Evolutionary conservation across 2,329 filamentous ascomycete genomes (phyloP), one percentile per base, ranked within the genome.

Genomic region (Fusarium clavum): DNA sequence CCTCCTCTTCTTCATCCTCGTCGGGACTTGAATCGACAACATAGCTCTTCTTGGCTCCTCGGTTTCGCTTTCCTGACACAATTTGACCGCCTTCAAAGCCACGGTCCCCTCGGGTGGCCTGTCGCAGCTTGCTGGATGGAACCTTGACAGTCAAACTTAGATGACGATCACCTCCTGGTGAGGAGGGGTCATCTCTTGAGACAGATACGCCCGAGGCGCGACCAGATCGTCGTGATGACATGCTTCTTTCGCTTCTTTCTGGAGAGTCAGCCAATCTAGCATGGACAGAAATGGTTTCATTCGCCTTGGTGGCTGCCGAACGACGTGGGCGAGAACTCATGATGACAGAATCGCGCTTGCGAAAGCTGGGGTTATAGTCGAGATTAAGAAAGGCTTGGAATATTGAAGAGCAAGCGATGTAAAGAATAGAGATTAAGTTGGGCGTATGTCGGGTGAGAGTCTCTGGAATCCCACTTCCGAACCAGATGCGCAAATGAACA

Each of bases 11-110:
- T 3, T 83, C 83, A 5, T 83, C 82, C 25, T 83, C 82, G n/a
- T 83, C 82, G 40, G 81, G 82, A 57, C 83, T 84, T 40, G 85
- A 87, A 66, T 88, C 87, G 25, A 90, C 85, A 38, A 88, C 85
- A 57, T 89, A 89, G 70, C 83, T 88, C 79, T 88, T 89, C 79
- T 87, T 87, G 20, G 82, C 83, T 8, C 84, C 85, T 11, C 86
- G 83, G 61, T 85, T 87, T 51, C 87, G 82, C 72, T 85, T 86
- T 40, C 84, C 83, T 27, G 82, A 79, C 20, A 86, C 76, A 51
- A 86, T 84, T 71, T 86, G 83, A 30, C 83, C 82, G 25, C 81
- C 82, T 25, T 79, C 79, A 55, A 84, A 84, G 47, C 80, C 79
- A 45, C 77, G 72, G 49, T 78, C 80, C 47, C 76, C 80, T 44